These are phyloP conservation scores for Rhinocladiella similis DNA, from an alignment of 2,329 filamentous ascomycete genomes.

Conservation along the genomic window DNA sequence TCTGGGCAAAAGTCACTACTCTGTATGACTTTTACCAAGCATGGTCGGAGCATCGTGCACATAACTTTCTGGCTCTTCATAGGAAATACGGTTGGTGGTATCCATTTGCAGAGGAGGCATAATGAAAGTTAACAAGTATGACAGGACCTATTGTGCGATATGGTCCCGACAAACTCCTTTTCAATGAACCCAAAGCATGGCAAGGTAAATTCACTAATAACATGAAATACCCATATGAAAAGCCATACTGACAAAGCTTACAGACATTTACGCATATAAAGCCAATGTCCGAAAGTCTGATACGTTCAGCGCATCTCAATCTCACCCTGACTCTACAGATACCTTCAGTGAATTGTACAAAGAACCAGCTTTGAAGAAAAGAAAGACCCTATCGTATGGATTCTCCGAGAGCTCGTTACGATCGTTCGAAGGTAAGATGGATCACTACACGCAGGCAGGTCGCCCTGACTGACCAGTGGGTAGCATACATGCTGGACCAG, in stretches of 20 bases:
- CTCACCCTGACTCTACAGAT: background rate
- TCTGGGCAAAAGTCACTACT: conserved; percentile 45
- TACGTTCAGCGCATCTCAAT: background rate
- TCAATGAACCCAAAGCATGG: conserved; percentile 6
- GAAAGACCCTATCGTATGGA: background rate
- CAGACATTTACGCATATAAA: conserved; percentile 7
- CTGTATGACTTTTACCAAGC: conserved; percentile 3
- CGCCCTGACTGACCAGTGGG: background rate
- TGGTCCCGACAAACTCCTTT: conserved; percentile 2
- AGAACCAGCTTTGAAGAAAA: conserved; percentile 7
- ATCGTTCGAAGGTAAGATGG: conserved; percentile 6
- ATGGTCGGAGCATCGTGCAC: background rate
- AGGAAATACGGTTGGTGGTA: background rate
- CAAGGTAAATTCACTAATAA: too few species aligned
- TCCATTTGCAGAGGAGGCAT: too few species aligned
- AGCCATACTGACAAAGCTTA: background rate
- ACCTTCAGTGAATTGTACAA: conserved; percentile 7
- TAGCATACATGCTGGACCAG: conserved; percentile 3
- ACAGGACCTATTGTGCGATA: conserved; percentile 1
- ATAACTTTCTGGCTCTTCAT: conserved; percentile 1
- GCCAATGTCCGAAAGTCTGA: conserved; percentile 7
- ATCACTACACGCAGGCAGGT: too few species aligned
- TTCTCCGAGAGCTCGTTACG: conserved; percentile 3
- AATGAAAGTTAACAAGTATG: background rate
- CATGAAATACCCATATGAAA: too few species aligned